Conservation (phyloP, 2,329 filamentous ascomycete genomes). For the Zymoseptoria passerinii region DNA sequence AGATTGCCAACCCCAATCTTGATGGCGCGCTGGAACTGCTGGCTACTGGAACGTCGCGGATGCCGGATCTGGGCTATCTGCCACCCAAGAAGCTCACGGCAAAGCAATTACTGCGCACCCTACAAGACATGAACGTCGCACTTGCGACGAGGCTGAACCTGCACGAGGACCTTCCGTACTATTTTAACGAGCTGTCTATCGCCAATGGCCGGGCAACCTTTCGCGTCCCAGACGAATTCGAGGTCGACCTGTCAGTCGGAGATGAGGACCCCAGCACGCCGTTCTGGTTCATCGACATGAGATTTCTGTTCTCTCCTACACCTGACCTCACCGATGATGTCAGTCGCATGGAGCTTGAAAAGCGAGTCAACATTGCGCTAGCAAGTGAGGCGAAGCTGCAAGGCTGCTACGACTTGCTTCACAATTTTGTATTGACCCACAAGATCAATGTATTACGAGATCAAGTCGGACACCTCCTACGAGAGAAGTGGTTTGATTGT, state of each 20-base stretch:
- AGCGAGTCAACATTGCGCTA: slow-evolving; percentile 63
- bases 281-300: slow-evolving; percentile 90
- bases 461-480: slow-evolving; percentile 64
- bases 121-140: slow-evolving; percentile 75
- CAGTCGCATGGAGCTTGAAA: slow-evolving; percentile 60
- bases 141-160: slow-evolving; percentile 77
- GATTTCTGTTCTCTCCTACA: slow-evolving; percentile 68
- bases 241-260: slow-evolving; percentile 84
- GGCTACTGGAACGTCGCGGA: slow-evolving; percentile 67
- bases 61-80: slow-evolving; percentile 76
- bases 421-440: slow-evolving; percentile 80
- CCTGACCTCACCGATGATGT: slow-evolving; percentile 52
- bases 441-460: slow-evolving; percentile 76
- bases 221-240: slow-evolving; percentile 72
- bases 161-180: slow-evolving; percentile 71
- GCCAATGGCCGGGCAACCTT: slow-evolving; percentile 86
- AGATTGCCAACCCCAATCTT: slow-evolving; percentile 82
- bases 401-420: slow-evolving; percentile 78
- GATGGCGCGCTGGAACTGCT: slow-evolving; percentile 81
- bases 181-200: slow-evolving; percentile 70
- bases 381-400: slow-evolving; percentile 57
- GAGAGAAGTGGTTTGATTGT: slow-evolving; percentile 66
- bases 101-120: slow-evolving; percentile 62
- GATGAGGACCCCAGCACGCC: slow-evolving; percentile 75
- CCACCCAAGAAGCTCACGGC: slow-evolving; percentile 62